These are phyloP conservation scores for Candida multigemmis DNA, from an alignment of 805 yeast species.

Conservation along the genomic window DNA sequence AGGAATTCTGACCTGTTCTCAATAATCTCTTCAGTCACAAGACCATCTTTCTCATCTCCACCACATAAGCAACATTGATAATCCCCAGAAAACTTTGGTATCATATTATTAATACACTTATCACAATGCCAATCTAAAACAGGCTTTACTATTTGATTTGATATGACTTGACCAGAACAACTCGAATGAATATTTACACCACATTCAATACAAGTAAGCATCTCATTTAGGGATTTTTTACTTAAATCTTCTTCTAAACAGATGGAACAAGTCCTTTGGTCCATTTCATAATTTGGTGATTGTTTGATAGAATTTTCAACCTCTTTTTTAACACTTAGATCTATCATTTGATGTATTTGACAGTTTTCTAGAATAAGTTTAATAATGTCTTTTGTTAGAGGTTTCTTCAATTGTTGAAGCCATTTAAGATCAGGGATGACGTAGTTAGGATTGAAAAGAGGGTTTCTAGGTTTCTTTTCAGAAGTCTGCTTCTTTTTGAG, in stretches of 20 bases:
- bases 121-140: conserved; percentile 68
- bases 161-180: conserved; percentile 49
- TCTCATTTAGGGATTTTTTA: conserved; percentile 13
- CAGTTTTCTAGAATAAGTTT: no score
- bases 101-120: conserved; percentile 60
- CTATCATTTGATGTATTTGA: not conserved
- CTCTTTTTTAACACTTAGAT: no score
- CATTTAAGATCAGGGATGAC: conserved; percentile 5
- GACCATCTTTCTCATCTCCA: conserved; percentile 42
- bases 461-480: conserved; percentile 5
- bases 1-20: conserved; percentile 53
- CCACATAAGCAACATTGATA: conserved; percentile 64
- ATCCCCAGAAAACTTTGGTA: conserved; percentile 47
- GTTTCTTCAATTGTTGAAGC: conserved; percentile 4
- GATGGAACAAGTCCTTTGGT: conserved; percentile 3
- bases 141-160: conserved; percentile 12
- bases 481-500: conserved; percentile 3
- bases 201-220: conserved; percentile 54
- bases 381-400: conserved; percentile 7
- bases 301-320: not conserved
- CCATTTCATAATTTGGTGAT: conserved; percentile 1
- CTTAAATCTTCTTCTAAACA: conserved; percentile 1
- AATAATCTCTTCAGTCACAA: no score
- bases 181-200: conserved; percentile 59
- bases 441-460: conserved; percentile 14